Evolutionary conservation across 495 filamentous ascomycete species (phyloP).

Genomic region (Hyaloscypha bicolor): DNA sequence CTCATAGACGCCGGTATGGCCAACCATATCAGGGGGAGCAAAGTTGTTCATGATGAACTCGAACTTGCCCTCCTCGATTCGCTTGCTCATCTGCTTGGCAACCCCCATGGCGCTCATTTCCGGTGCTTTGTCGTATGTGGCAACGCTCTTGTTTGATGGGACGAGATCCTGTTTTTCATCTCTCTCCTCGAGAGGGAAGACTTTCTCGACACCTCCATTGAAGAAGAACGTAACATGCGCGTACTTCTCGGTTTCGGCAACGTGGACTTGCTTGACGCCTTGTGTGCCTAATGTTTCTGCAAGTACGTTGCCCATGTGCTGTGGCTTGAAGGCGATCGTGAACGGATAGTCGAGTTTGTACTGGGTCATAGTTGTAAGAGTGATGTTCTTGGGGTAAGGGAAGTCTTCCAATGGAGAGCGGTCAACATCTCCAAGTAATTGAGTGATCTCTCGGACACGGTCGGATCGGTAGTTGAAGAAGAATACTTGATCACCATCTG

Average conservation of each 20-base stretch:
- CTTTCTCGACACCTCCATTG: slow-evolving; percentile 98
- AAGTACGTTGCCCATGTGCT: slow-evolving; percentile 94
- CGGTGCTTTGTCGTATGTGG: slow-evolving; percentile 97
- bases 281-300: slow-evolving; percentile 94
- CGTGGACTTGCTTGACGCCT: slow-evolving; percentile 85
- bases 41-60: slow-evolving; percentile 99
- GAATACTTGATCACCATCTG: slow-evolving; percentile 91
- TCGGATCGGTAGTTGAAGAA: slow-evolving; percentile 99
- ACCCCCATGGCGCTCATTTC: slow-evolving; percentile 93
- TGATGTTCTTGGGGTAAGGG: slow-evolving; percentile 89
- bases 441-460: slow-evolving; percentile 94
- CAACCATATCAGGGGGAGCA: slow-evolving; percentile 98
- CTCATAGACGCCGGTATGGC: slow-evolving; percentile 95
- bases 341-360: slow-evolving; percentile 97
- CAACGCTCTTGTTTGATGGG: slow-evolving; percentile 69
- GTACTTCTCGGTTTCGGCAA: slow-evolving; percentile 99
- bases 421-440: slow-evolving; percentile 89
- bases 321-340: slow-evolving; percentile 89
- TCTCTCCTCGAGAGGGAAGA: slow-evolving; percentile 85
- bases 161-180: slow-evolving; percentile 61
- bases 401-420: slow-evolving; percentile 88
- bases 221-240: slow-evolving; percentile 99
- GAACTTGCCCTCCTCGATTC: slow-evolving; percentile 77
- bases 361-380: slow-evolving; percentile 96
- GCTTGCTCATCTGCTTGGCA: slow-evolving; percentile 81